Conservation (phyloP, 208 protist species). For the Trypanosoma rangeli region DNA sequence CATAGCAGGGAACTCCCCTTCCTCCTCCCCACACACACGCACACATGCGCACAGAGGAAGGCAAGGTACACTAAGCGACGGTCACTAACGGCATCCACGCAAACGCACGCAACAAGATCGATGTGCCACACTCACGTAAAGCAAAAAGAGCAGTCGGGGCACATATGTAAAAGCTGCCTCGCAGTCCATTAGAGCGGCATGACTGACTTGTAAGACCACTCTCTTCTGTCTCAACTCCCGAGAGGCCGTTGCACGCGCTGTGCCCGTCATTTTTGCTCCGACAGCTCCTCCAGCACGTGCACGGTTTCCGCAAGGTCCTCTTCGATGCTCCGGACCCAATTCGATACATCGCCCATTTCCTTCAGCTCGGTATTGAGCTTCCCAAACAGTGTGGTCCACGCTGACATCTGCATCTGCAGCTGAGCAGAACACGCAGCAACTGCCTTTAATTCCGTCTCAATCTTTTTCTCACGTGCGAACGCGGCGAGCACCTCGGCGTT, state of each 20-base stretch:
- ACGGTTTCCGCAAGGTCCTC: slow-evolving; percentile 22
- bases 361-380: slow-evolving; percentile 24
- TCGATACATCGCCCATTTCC: slow-evolving; percentile 25
- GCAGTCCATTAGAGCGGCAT: neutral
- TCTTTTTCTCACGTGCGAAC: slow-evolving; percentile 19
- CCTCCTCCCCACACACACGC: no score
- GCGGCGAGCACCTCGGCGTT: neutral
- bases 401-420: slow-evolving; percentile 15
- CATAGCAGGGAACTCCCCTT: no score
- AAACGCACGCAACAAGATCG: no score
- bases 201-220: neutral
- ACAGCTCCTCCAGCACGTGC: slow-evolving; percentile 12
- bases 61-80: no score
- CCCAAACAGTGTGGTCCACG: slow-evolving; percentile 19
- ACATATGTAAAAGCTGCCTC: neutral
- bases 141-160: neutral
- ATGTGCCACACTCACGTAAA: no score
- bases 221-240: neutral
- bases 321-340: slow-evolving; percentile 24
- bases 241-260: slow-evolving; percentile 8
- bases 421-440: slow-evolving; percentile 10
- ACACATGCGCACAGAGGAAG: no score
- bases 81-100: no score
- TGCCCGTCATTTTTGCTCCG: slow-evolving; percentile 13
- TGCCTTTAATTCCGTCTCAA: slow-evolving; percentile 20